These are phyloP conservation scores for Eucommia ulmoides DNA, from an alignment of 257 asterid genomes.

Conservation along the genomic window DNA sequence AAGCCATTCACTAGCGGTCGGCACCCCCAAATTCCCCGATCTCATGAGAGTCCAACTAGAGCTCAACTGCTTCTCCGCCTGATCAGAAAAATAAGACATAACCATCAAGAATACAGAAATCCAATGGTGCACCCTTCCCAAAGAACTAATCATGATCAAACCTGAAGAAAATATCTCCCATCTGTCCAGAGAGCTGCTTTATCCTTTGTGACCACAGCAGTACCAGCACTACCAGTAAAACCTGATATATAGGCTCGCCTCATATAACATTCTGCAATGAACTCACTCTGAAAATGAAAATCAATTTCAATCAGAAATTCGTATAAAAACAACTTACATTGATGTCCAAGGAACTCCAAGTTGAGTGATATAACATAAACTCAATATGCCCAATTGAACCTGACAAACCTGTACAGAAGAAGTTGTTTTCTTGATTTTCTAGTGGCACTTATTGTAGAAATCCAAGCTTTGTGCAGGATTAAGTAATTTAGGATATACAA, in stretches of 20 bases:
- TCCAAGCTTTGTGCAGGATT: too few relatives aligned
- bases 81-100: constrained; percentile 5
- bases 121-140: neutral
- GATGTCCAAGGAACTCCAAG: too few relatives aligned
- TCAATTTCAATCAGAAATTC: too few relatives aligned
- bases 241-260: constrained; percentile 89
- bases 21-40: constrained; percentile 84
- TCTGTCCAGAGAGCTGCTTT: constrained; percentile 99
- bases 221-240: constrained; percentile 97
- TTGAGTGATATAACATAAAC: too few relatives aligned
- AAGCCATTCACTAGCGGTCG: constrained; percentile 82
- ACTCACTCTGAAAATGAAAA: constrained; percentile 63
- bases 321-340: too few relatives aligned
- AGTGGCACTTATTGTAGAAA: too few relatives aligned
- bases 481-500: too few relatives aligned
- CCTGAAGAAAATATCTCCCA: constrained; percentile 96
- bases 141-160: constrained; percentile 7
- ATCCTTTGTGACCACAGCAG: constrained; percentile 90
- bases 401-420: too few relatives aligned
- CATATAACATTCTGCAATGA: constrained; percentile 85
- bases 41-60: constrained; percentile 91
- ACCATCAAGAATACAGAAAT: neutral
- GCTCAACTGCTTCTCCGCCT: constrained; percentile 87
- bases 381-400: too few relatives aligned
- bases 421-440: too few relatives aligned